These are phyloP conservation scores for Penicillium sp. DNA, from an alignment of 2,329 filamentous ascomycete species.

Conservation along the genomic window DNA sequence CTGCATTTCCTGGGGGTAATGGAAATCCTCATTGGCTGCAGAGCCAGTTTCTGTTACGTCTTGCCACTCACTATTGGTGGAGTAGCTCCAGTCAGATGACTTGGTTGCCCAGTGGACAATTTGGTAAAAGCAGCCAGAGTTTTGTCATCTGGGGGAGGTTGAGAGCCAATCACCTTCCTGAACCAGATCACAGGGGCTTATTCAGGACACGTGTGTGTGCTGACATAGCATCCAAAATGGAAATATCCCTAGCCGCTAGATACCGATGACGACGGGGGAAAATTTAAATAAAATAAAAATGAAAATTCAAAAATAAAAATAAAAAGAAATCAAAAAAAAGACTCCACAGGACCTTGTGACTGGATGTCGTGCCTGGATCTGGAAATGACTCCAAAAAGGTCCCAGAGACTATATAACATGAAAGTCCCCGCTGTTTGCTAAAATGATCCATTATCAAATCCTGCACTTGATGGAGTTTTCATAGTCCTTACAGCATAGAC, in stretches of 20 bases:
- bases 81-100: conserved; percentile 36
- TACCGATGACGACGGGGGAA: conserved; percentile 13
- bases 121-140: conserved; percentile 20
- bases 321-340: conserved; percentile 8
- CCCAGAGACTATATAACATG: conserved; percentile 20
- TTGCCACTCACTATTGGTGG: conserved; percentile 23
- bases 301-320: conserved; percentile 8
- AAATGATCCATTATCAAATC: conserved; percentile 12
- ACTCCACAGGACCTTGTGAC: conserved; percentile 26
- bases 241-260: conserved; percentile 9
- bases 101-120: conserved; percentile 4
- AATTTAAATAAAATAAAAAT: conserved; percentile 4
- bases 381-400: conserved; percentile 14
- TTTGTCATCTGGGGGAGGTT: not conserved
- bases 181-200: conserved; percentile 5
- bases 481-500: conserved; percentile 4
- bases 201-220: conserved; percentile 7
- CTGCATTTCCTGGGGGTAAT: conserved; percentile 27
- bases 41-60: conserved; percentile 42
- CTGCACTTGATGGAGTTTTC: conserved; percentile 5
- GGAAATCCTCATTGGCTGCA: conserved; percentile 35
- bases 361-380: conserved; percentile 23
- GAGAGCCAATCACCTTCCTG: not conserved
- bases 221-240: conserved; percentile 11
- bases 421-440: conserved; percentile 13